These are phyloP conservation scores for Aspergillus incahuasiensis DNA, from an alignment of 495 filamentous ascomycete genomes.

Conservation along the genomic window DNA sequence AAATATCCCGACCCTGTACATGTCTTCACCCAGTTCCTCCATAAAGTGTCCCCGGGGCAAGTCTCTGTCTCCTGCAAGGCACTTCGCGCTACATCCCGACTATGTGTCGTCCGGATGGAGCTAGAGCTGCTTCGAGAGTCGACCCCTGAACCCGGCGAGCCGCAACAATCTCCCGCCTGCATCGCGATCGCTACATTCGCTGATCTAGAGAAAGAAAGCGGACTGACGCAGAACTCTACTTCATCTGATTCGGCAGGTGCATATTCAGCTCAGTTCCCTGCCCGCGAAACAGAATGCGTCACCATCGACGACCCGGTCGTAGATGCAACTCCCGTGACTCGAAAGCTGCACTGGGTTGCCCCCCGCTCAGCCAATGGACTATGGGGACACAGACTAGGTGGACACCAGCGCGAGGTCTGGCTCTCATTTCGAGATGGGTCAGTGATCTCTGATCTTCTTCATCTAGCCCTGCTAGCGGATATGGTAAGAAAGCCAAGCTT, in stretches of 20 bases:
- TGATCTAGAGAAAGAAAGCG: slow-evolving; percentile 16
- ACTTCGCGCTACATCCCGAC: slow-evolving; percentile 15
- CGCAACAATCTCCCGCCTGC: not conserved
- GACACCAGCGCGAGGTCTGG: slow-evolving; percentile 23
- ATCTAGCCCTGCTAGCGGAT: slow-evolving; percentile 20
- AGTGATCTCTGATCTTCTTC: slow-evolving; percentile 13
- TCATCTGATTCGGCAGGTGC: not conserved
- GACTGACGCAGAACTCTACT: slow-evolving; percentile 9
- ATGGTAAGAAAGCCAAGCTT: slow-evolving; percentile 13
- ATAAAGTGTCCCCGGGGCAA: slow-evolving; percentile 15
- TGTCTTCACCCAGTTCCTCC: slow-evolving; percentile 22
- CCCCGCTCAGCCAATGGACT: slow-evolving; percentile 14
- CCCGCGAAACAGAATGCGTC: slow-evolving; percentile 19
- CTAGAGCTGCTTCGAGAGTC: not conserved
- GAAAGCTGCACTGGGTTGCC: slow-evolving; percentile 20
- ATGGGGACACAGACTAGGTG: slow-evolving; percentile 24
- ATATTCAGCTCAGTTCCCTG: slow-evolving; percentile 3
- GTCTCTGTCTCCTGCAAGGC: slow-evolving; percentile 11
- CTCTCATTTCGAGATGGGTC: slow-evolving; percentile 21
- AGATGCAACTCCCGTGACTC: slow-evolving; percentile 21
- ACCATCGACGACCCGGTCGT: slow-evolving; percentile 21
- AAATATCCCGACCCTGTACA: slow-evolving; percentile 21
- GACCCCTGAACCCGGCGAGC: not conserved
- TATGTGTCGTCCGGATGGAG: slow-evolving; percentile 20
- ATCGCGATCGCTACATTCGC: slow-evolving; percentile 18